Evolutionary conservation across 1,284 basidiomycete species (phyloP), one percentile per base, ranked within the genome.

Genomic region (Gymnopus androsaceus): DNA sequence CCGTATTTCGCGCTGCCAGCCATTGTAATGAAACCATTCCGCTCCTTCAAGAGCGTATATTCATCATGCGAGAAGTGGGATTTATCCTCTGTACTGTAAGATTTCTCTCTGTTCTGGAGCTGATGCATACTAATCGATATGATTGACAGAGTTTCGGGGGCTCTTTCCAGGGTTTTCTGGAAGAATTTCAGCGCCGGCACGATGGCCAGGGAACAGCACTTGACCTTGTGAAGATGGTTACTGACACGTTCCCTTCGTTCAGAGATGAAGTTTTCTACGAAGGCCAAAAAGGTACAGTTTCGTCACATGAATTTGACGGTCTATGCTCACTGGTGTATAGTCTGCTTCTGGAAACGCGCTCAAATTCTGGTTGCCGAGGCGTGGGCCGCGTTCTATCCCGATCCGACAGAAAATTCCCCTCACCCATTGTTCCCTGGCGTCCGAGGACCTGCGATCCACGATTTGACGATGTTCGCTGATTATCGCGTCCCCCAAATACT

Each of bases 401-500:
- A 57, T n/a, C 56, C 75, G 2, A 55, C 75, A 1, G 63, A 72
- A 0, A 56, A 64, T 15, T 61, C 66, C 0, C 66, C 75, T 1
- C 90, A 92, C 67, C 90, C 88, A 3, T 73, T 92, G 41, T 89
- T 90, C 68, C 86, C 85, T 7, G 71, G 76, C 12, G 50, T 63
- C 11, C 64, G 65, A 15, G 87, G 86, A 3, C 75, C 87, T 25
- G 69, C 72, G 37, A 87, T 89, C 56, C 75, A 80, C 48, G 73
- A 84, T 48, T 77, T 93, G 9, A 92, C 90, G 14, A 93, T 92
- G 91, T 93, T 93, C 68, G 89, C 91, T 4, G 91, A 93, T 72
- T 93, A 93, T 69, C 84, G 90, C 41, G 88, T 93, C 6, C 91
- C 90, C 3, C 91, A 93, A 67, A 89, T 93, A 56, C 72, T 93